These are phyloP conservation scores for Penicillium samsonianum DNA, from an alignment of 495 filamentous ascomycete species.

Conservation along the genomic window DNA sequence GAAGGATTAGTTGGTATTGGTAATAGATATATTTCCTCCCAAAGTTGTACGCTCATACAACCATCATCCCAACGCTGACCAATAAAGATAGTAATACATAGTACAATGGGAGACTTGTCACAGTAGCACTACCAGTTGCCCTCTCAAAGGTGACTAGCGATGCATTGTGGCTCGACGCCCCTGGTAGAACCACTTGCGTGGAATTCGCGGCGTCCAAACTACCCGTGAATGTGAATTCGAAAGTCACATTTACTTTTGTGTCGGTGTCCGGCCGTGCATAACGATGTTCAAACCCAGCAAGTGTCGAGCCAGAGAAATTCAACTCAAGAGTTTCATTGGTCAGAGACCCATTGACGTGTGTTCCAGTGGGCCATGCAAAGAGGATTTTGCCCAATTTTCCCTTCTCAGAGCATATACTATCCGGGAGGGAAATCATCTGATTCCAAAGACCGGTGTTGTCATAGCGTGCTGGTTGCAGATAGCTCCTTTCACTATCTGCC, in stretches of 20 bases:
- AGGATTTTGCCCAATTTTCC: background rate
- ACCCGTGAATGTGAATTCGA: constrained; percentile 4
- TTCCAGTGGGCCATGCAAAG: constrained; percentile 6
- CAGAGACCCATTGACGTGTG: constrained; percentile 7
- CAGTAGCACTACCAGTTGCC: background rate
- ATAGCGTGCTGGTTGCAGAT: background rate
- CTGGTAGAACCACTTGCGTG: constrained; percentile 5
- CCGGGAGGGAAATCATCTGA: constrained; percentile 1
- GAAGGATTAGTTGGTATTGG: background rate
- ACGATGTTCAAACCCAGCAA: background rate
- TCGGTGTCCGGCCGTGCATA: background rate
- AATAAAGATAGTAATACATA: background rate
- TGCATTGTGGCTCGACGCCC: background rate
- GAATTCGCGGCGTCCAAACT: constrained; percentile 2
- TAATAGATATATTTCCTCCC: background rate
- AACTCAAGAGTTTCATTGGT: constrained; percentile 12
- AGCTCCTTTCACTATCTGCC: background rate
- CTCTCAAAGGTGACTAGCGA: constrained; percentile 7
- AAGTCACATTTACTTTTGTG: constrained; percentile 6
- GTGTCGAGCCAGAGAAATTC: background rate
- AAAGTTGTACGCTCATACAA: background rate
- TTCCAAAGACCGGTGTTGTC: background rate
- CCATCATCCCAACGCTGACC: background rate
- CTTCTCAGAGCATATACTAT: background rate
- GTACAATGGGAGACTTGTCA: background rate